These are phyloP conservation scores for Malassezia globosa DNA, from an alignment of 1,284 basidiomycete genomes.

Conservation along the genomic window DNA sequence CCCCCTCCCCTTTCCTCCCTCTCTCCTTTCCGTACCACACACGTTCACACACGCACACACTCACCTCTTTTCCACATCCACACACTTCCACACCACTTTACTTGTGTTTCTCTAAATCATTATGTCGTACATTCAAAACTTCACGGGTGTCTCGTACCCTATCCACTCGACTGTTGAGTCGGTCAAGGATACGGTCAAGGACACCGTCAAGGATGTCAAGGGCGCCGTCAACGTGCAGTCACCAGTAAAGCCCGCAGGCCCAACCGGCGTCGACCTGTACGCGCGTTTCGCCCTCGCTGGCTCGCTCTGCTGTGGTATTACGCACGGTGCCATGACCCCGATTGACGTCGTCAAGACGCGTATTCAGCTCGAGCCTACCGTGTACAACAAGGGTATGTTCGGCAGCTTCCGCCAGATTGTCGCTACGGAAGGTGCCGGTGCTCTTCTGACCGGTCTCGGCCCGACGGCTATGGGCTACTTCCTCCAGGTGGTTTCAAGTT, in stretches of 20 bases:
- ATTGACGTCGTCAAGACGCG: slow-evolving; percentile 63
- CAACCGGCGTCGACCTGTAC: slow-evolving; percentile 47
- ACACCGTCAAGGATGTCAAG: too few relatives aligned
- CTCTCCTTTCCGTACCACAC: too few relatives aligned
- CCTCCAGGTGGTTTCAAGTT: slow-evolving; percentile 47
- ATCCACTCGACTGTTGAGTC: slow-evolving; percentile 33
- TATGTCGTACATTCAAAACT: slow-evolving; percentile 16
- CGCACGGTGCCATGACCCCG: slow-evolving; percentile 58
- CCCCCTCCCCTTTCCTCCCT: too few relatives aligned
- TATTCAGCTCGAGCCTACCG: slow-evolving; percentile 70
- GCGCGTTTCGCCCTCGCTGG: slow-evolving; percentile 62
- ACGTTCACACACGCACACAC: too few relatives aligned
- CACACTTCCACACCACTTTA: too few relatives aligned
- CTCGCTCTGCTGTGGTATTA: slow-evolving; percentile 75
- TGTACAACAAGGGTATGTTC: slow-evolving; percentile 52
- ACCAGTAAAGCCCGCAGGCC: slow-evolving; percentile 1
- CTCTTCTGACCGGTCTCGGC: slow-evolving; percentile 45
- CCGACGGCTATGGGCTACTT: slow-evolving; percentile 46
- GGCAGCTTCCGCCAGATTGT: slow-evolving; percentile 45
- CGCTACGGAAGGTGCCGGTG: slow-evolving; percentile 41
- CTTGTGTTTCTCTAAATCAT: not conserved
- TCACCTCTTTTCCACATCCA: too few relatives aligned
- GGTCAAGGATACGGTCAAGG: slow-evolving; percentile 8
- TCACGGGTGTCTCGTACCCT: slow-evolving; percentile 25
- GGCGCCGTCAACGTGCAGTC: not conserved